A percentile compares a stretch with the other conserved stretches of the same genome.
These are phyloP conservation scores for Clathrospora elynae DNA, from an alignment of 2,329 filamentous ascomycete genomes.

Conservation along the genomic window DNA sequence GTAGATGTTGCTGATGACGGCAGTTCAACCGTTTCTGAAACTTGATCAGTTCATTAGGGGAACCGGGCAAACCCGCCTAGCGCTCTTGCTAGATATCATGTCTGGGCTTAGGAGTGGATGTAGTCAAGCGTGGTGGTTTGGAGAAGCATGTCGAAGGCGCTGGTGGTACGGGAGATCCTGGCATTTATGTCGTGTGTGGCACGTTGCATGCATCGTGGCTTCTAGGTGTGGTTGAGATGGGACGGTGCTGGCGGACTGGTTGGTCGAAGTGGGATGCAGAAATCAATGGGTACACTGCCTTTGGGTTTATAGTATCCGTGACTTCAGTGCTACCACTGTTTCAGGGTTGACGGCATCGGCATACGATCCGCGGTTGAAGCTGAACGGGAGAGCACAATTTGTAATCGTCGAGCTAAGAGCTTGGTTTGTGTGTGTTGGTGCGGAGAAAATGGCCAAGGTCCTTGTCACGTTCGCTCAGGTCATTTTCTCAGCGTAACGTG, in stretches of 20 bases:
- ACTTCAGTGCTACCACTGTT: background rate
- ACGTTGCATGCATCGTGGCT: no score
- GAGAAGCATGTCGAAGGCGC: no score
- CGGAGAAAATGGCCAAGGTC: background rate
- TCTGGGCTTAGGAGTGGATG: background rate
- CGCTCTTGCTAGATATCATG: background rate
- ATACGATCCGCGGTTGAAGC: slow-evolving; percentile 1
- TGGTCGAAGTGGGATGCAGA: background rate
- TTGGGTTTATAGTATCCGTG: no score
- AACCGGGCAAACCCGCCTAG: background rate
- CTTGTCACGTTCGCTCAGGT: slow-evolving; percentile 5
- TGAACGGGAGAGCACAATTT: slow-evolving; percentile 2
- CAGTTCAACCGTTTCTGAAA: background rate
- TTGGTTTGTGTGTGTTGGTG: slow-evolving; percentile 9
- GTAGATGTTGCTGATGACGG: background rate
- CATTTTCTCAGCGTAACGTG: slow-evolving; percentile 9
- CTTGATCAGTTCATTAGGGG: background rate
- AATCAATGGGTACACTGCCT: background rate
- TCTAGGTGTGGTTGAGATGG: no score
- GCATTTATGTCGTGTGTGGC: no score
- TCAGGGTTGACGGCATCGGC: background rate
- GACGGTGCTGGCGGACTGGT: no score
- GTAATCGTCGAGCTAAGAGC: background rate
- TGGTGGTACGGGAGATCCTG: no score
- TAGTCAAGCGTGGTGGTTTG: background rate